A percentile compares a stretch with the other conserved stretches of the same genome.
These are phyloP conservation scores for Bipolaris bicolor DNA, from an alignment of 2,329 filamentous ascomycete species.

Conservation along the genomic window DNA sequence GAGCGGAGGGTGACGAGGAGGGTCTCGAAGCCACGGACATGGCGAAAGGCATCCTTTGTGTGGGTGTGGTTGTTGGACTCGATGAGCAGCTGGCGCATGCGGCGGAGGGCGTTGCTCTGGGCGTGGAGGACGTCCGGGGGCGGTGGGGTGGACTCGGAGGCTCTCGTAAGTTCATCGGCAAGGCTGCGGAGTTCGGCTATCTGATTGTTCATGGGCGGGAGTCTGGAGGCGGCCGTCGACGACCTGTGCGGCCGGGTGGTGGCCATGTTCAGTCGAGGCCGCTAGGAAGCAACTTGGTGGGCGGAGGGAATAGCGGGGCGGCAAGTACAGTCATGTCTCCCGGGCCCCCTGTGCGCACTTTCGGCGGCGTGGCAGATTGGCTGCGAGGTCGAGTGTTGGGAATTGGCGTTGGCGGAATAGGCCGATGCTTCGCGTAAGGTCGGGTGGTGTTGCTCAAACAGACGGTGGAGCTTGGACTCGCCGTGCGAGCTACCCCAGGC, in stretches of 20 bases:
- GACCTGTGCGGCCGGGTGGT: conserved; percentile 46
- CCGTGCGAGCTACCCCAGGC: conserved; percentile 17
- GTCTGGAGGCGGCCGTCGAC: conserved; percentile 47
- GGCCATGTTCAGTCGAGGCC: conserved; percentile 44
- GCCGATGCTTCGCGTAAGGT: conserved; percentile 10
- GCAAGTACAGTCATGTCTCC: conserved; percentile 40
- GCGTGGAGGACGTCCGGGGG: conserved; percentile 41
- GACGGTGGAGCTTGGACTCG: conserved; percentile 6
- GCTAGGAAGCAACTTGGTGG: conserved; percentile 31
- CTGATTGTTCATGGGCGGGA: conserved; percentile 63
- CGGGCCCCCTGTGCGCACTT: conserved; percentile 16
- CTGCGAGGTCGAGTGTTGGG: neutral
- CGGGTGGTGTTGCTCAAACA: conserved; percentile 5
- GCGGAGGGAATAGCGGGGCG: conserved; percentile 28
- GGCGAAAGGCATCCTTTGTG: conserved; percentile 81
- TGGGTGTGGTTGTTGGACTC: conserved; percentile 57
- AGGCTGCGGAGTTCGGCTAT: conserved; percentile 49
- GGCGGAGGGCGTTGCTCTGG: conserved; percentile 62
- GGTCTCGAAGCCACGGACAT: conserved; percentile 77
- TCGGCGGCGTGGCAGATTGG: conserved; percentile 5
- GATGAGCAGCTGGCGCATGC: conserved; percentile 69
- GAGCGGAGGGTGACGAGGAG: conserved; percentile 72
- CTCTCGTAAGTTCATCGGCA: conserved; percentile 43
- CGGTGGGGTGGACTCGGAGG: conserved; percentile 38
- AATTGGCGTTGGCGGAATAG: conserved; percentile 1